Evolutionary conservation across 2,329 filamentous ascomycete genomes (phyloP), one percentile per base, ranked within the genome.

Genomic region (Thyridium curvatum): DNA sequence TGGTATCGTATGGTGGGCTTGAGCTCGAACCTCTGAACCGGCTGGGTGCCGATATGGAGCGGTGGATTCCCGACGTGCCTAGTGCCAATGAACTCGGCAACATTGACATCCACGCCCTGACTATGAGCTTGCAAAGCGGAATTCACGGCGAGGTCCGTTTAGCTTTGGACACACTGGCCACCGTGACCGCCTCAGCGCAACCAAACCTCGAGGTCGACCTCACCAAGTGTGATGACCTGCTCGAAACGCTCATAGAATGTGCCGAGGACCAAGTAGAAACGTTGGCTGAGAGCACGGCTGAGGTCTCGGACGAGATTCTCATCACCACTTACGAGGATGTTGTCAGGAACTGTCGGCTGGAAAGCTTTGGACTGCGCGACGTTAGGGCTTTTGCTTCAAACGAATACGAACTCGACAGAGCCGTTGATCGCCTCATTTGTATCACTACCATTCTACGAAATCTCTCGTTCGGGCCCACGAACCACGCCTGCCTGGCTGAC

Each of bases 371-470:
- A 1, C 62, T 97, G 39, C 81, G 84, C 48, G 82, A 90, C 36
- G 70, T 85, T 16, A 77, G 83, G 1, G 72, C 77, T 29, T 84
- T 93, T 55, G 91, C 88, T 3, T 85, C 82, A 3, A 64, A 73
- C 12, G 84, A 83, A 21, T 91, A 95, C 57, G 80, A 91, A 37
- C 74, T 96, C 3, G 87, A 95, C 52, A 80, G 86, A 36, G 86
- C 90, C 3, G 89, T 90, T 4, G 90, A 96, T 51, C 79, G 84
- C 42, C 64, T 98, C 35, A 82, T 97, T 40, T 94, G 89, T 53
- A 84, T 97, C 47, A 94, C 89, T 2, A 94, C 88, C 0, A 90
- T 96, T 41, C 65, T 98, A 34, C 84, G 93, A 42, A 98, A 98
- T 51, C 74, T 96, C 13, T 97, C 93, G 0, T 96, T 95, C 59